Base-by-base conservation (phyloP, 1,284 basidiomycete species). In the Rhodotorula sp. region DNA sequence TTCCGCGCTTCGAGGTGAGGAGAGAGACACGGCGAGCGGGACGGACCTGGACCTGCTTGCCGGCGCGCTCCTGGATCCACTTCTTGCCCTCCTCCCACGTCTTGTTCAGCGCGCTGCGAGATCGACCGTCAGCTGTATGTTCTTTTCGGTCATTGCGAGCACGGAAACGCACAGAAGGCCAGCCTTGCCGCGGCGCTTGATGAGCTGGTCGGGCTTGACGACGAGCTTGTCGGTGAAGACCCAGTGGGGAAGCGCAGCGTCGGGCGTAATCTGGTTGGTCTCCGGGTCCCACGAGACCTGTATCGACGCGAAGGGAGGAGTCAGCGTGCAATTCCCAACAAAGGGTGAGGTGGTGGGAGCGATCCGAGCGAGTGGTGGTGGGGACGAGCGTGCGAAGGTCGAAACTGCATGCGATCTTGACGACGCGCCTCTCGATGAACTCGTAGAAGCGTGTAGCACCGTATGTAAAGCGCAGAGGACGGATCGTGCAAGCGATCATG, bases 111-210 rank as follows among this genome's bases (percentile, higher is more conserved):
- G 89, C 89, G 70, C 74, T 76, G 64, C 19, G 10, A 3, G 3
- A 4, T 2, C 13, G 13, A 0, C 5, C 1, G 27, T 37, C 36
- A 25, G 51, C 36, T 44, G 12, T 2, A 6, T 19, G 41, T 3
- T 25, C 22, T 9, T 50, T 27, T 27, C 10, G n/a, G 10, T 19
- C 4, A n/a, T 27, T n/a, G 5, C 10, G 41, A 34, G 22, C 19
- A 29, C 6, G n/a, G 22, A 19, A 36, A 67, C 80, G 80, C 78
- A 76, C 73, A 99, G 88, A 37, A 99, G 88, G 77, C 96, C 96
- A 44, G 94, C 94, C 88, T 99, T 99, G 79, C 97, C 97, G 78
- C 97, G 91, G 80, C 96, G 91, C 87, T 99, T 99, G 88, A 99
- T 98, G 82, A 99, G 90, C 85, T 98, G 95, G 85, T 99, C 97